Base-by-base conservation (phyloP, 83 land plant genomes). In the Diphasiastrum complanatum region DNA sequence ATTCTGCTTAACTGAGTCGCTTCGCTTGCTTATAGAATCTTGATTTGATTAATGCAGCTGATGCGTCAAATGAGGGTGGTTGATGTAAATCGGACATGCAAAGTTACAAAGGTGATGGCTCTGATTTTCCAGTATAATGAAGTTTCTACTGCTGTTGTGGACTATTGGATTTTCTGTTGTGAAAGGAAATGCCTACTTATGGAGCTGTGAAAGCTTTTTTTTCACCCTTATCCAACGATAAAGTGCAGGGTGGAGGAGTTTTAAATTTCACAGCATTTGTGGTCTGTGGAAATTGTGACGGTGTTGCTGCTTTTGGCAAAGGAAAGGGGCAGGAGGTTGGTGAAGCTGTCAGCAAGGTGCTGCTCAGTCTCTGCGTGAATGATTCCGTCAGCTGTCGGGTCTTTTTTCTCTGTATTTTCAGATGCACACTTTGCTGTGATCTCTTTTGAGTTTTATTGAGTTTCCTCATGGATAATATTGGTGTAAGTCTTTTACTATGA, bases 11-110 rank as follows among this genome's bases (percentile, higher is more conserved):
- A n/a, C n/a, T n/a, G n/a, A n/a, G n/a, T n/a, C n/a, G n/a, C n/a
- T n/a, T n/a, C n/a, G n/a, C n/a, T n/a, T n/a, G n/a, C n/a, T n/a
- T n/a, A n/a, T n/a, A n/a, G n/a, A n/a, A n/a, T n/a, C n/a, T n/a
- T n/a, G n/a, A n/a, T n/a, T n/a, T n/a, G n/a, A n/a, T n/a, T n/a
- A n/a, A n/a, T n/a, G n/a, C n/a, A n/a, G n/a, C n/a, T n/a, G n/a
- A n/a, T n/a, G n/a, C n/a, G n/a, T n/a, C n/a, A n/a, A 1, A 70
- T 70, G 73, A 70, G 53, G 37, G 73, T 70, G 4, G 51, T 70
- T 45, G 73, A 70, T 63, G 73, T 70, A 23, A 70, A 70, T 27
- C 68, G 73, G 38, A 70, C 73, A 22, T 63, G 53, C 50, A 70
- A 63, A 64, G 73, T 70, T 26, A 70, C 73, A 22, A 70, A 70